Base-by-base conservation (phyloP, 441 rosid species). In the Capsella rubella region DNA sequence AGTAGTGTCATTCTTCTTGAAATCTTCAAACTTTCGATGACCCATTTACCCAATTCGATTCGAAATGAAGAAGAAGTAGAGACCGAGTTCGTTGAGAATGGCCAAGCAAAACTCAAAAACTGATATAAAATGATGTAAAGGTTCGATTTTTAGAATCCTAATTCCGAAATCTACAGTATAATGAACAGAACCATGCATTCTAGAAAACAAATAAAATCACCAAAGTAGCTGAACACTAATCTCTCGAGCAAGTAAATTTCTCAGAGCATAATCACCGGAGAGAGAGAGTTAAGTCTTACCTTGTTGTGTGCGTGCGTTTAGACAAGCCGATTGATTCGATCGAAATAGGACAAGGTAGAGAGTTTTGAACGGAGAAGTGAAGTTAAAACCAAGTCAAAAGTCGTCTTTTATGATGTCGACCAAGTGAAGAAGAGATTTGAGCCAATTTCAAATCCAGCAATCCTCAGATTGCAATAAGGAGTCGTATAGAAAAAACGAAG, bases 381-480 rank as follows among this genome's bases (percentile, higher is more conserved):
- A 50, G 73, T 67, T 45, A 14, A 14, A 67, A 66, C 60, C 67
- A 40, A 74, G 72, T 74, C 67, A 74, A 65, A 71, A 58, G 64
- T 58, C 64, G 61, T 74, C 72, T 21, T 40, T 27, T 21, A 21
- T 21, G 25, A 45, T n/a, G 14, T 67, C 56, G 71, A 72, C 31
- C 29, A 73, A 72, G 62, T 52, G 75, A 62, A 52, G 63, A 46
- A 46, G 55, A 47, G 55, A 47, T 16, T 16, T 9, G 9, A 47
- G 31, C 43, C 15, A 64, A 63, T 53, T 39, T 31, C 13, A 40
- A 73, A 37, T 16, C 50, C n/a, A 60, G 31, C 16, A 45, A 60
- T 61, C 32, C 14, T 28, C 67, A 49, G 58, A 60, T 29, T 46
- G n/a, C 7, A 46, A 39, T 2, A 40, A 14, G 34, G n/a, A 9